These are phyloP conservation scores for Fusarium mangiferae DNA, from an alignment of 2,329 filamentous ascomycete genomes.

Conservation along the genomic window DNA sequence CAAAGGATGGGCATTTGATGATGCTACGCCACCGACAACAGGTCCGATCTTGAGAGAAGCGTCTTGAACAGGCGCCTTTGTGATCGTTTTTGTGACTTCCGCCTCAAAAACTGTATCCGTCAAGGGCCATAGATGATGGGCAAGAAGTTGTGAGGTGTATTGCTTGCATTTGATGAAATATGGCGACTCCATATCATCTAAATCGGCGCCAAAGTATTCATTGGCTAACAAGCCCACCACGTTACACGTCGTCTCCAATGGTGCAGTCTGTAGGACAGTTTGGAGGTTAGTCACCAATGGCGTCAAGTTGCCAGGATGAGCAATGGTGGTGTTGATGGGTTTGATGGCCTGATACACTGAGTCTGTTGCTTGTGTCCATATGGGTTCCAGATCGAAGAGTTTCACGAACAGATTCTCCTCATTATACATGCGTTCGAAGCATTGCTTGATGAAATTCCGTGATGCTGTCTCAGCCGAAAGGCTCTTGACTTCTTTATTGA, in stretches of 20 bases:
- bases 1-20: constrained; percentile 67
- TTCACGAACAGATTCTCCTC: constrained; percentile 64
- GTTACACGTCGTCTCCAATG: constrained; percentile 63
- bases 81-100: constrained; percentile 65
- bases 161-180: constrained; percentile 65
- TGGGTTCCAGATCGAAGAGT: constrained; percentile 66
- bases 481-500: constrained; percentile 62
- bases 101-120: constrained; percentile 65
- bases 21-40: constrained; percentile 59
- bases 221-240: constrained; percentile 67
- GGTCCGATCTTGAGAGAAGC: constrained; percentile 63
- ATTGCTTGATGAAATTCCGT: constrained; percentile 69
- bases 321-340: constrained; percentile 59
- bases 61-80: constrained; percentile 58
- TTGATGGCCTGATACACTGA: constrained; percentile 65
- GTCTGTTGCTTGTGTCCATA: constrained; percentile 60
- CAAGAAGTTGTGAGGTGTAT: constrained; percentile 64
- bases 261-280: constrained; percentile 57
- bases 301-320: constrained; percentile 64
- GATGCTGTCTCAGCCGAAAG: constrained; percentile 64
- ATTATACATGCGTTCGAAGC: constrained; percentile 66
- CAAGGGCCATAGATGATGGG: constrained; percentile 68
- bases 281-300: constrained; percentile 63
- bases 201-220: constrained; percentile 66
- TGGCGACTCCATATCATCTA: constrained; percentile 67